Evolutionary conservation across 352 stramenopile genomes (phyloP).

Genomic region (Phytopythium boreale): DNA sequence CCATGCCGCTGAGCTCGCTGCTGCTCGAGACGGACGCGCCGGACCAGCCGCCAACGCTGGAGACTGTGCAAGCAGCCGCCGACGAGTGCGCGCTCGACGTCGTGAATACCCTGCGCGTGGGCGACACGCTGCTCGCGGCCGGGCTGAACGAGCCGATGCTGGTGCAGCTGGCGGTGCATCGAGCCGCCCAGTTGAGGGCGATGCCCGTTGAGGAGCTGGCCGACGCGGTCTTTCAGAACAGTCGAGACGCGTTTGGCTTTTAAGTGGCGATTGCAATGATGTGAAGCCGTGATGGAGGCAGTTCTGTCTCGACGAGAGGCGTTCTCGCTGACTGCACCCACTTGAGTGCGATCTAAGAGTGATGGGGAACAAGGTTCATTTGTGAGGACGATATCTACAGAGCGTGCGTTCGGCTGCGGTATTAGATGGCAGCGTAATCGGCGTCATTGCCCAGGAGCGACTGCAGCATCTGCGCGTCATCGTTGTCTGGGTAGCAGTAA

Average conservation of each 20-base stretch:
- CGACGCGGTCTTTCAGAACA: constrained; percentile 34
- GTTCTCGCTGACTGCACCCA: too few species aligned
- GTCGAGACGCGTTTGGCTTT: constrained; percentile 33
- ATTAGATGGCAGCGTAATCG: constrained; percentile 50
- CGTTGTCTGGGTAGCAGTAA: background rate
- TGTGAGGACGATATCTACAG: too few species aligned
- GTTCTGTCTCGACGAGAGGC: too few species aligned
- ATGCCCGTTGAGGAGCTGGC: constrained; percentile 32
- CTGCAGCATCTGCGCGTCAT: constrained; percentile 45
- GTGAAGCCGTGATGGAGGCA: too few species aligned
- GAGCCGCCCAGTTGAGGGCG: constrained; percentile 36
- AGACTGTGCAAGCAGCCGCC: constrained; percentile 6
- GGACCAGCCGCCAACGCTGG: constrained; percentile 44
- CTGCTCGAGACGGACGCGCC: constrained; percentile 76
- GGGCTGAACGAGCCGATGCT: constrained; percentile 52
- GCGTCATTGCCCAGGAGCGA: constrained; percentile 53
- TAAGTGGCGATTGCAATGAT: too few species aligned
- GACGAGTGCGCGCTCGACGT: background rate
- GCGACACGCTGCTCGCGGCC: constrained; percentile 7
- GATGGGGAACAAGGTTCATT: background rate
- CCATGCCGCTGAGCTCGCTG: constrained; percentile 41
- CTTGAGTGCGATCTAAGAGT: too few species aligned
- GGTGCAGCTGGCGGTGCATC: constrained; percentile 43
- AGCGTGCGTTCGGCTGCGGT: background rate
- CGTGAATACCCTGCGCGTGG: background rate